These are phyloP conservation scores for Begonia loranthoides DNA, from an alignment of 306 rosid species.

Conservation along the genomic window DNA sequence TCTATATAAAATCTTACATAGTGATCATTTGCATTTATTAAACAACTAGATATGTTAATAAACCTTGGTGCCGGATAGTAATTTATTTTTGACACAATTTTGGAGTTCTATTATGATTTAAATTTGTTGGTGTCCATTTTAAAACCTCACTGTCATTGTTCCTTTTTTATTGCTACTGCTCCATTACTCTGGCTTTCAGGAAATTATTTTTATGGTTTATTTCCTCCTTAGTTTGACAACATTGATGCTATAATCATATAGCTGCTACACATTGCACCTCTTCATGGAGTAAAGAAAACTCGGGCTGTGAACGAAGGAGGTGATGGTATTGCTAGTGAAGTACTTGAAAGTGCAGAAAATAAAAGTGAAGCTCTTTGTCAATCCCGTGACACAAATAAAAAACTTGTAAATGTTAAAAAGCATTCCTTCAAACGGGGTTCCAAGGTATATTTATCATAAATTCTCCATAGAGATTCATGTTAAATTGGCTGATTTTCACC, in stretches of 20 bases:
- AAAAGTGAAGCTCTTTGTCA: constrained; percentile 12
- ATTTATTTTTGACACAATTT: no score
- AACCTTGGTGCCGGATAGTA: no score
- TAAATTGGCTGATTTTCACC: neutral
- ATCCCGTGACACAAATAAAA: constrained; percentile 31
- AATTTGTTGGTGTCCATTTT: no score
- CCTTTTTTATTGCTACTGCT: neutral
- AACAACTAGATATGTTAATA: no score
- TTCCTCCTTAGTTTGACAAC: neutral
- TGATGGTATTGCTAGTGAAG: constrained; percentile 16
- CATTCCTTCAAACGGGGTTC: constrained; percentile 58
- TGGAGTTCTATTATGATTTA: no score
- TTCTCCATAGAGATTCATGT: constrained; percentile 5
- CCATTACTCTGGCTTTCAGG: neutral
- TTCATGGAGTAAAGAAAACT: constrained; percentile 27
- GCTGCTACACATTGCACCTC: constrained; percentile 67
- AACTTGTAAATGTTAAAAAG: constrained; percentile 37
- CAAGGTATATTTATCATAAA: constrained; percentile 34
- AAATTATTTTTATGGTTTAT: neutral
- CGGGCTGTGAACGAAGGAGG: constrained; percentile 20
- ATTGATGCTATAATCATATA: constrained; percentile 15
- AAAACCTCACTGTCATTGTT: no score
- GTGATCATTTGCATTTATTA: no score
- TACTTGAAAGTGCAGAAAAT: constrained; percentile 30
- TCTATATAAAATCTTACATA: no score